Percentiles rank a stretch among this genome's conserved stretches.
phyloP scores from a whole-genome alignment of 805 yeast genomes.

The Nakazawaea populi region DNA sequence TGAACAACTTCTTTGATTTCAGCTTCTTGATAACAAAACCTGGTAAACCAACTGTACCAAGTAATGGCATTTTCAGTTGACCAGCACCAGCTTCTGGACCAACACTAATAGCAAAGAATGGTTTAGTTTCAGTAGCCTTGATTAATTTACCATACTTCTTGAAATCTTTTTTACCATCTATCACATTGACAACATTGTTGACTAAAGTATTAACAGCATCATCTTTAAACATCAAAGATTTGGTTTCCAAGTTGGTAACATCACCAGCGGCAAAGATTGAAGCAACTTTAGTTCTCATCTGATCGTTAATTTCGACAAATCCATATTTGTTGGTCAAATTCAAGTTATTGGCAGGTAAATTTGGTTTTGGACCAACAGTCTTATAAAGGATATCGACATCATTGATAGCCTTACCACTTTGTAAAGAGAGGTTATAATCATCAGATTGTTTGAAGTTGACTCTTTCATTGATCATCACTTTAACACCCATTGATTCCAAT shows the following conservation, averaged over 20 bases:
- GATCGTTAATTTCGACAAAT: conserved; percentile 10
- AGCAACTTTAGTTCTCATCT: conserved; percentile 2
- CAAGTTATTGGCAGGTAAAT: conserved; percentile 17
- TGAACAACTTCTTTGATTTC: conserved; percentile 17
- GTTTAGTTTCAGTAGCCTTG: background rate
- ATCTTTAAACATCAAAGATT: conserved; percentile 15
- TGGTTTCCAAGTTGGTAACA: conserved; percentile 18
- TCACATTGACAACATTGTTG: conserved; percentile 13
- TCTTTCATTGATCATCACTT: conserved; percentile 12
- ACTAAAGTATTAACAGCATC: conserved; percentile 14
- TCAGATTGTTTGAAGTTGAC: conserved; percentile 6
- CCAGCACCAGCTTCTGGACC: conserved; percentile 23
- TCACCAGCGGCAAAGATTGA: conserved; percentile 29
- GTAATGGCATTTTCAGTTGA: conserved; percentile 17
- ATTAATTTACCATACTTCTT: conserved; percentile 1
- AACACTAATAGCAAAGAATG: conserved; percentile 14
- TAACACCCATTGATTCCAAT: conserved; percentile 13
- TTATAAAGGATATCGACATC: conserved; percentile 16
- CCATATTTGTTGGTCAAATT: conserved; percentile 14
- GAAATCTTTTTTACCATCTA: background rate
- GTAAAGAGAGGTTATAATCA: background rate
- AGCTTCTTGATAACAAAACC: conserved; percentile 14
- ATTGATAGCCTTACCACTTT: conserved; percentile 3
- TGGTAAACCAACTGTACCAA: conserved; percentile 18
- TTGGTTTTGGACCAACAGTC: conserved; percentile 17